Evolutionary conservation across 2,329 filamentous ascomycete species (phyloP), one percentile per base, ranked within the genome.

Genomic region (Spiromastix sp.): DNA sequence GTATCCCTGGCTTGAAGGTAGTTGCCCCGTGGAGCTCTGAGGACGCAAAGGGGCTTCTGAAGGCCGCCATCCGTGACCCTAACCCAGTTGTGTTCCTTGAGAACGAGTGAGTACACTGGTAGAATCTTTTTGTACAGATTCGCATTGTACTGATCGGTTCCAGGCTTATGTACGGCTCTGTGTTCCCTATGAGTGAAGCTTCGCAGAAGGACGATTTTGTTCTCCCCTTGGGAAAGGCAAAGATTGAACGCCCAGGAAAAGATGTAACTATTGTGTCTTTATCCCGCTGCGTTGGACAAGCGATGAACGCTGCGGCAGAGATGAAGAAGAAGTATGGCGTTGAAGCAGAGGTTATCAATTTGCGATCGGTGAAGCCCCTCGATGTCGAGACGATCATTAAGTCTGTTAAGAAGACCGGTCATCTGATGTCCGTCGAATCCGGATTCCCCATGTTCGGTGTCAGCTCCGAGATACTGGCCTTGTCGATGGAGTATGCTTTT

Each of bases 371-470:
- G 68, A 98, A 96, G 74, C 91, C 91, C 28, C 75, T 98, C 48
- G 91, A 98, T 55, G 74, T 98, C 41, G 87, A 96, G 65, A 74
- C 85, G 48, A 96, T 98, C 54, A 72, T 96, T 64, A 86, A 93
- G 63, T 95, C 87, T 9, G 80, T 98, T 60, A 96, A 98, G 83
- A 98, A 98, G 81, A 98, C 91, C 12, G 81, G 84, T 60, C 83
- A 81, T 55, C 77, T 98, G 44, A 74, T 98, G 61, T 79, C 78
- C 27, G 85, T 98, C 49, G 89, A 96, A 68, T 95, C 86, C 38
- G 91, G 89, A 46, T 98, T 87, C 77, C 91, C 91, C 44, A 84
- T 85, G 54, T 98, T 87, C 58, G 91, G 91, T 60, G 85, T 98
- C 49, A 76, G 80, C 40, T 76, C 89, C 39, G 91, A 98, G 70